These are phyloP conservation scores for Cicer bijugum DNA, from an alignment of 306 rosid genomes.

Conservation along the genomic window DNA sequence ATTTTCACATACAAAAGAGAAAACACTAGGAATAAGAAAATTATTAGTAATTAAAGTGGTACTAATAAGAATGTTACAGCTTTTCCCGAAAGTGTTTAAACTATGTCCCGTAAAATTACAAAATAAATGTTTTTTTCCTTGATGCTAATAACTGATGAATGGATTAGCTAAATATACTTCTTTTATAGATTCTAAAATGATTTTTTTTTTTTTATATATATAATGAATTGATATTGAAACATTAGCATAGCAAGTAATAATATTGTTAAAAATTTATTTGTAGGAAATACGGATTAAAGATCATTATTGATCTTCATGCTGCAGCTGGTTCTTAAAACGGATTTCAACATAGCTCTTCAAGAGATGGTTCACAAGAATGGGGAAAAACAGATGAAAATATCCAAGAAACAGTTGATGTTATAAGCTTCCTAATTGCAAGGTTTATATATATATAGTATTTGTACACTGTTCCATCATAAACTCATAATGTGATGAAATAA, in stretches of 20 bases:
- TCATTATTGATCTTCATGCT: slow-evolving; percentile 84
- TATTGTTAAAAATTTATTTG: background rate
- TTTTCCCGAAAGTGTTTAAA: too few species aligned
- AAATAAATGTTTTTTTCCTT: too few species aligned
- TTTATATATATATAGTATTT: slow-evolving; percentile 34
- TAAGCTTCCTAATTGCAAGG: slow-evolving; percentile 77
- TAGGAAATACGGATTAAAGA: slow-evolving; percentile 72
- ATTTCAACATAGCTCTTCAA: slow-evolving; percentile 61
- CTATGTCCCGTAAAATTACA: too few species aligned
- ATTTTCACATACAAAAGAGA: too few species aligned
- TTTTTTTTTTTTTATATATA: too few species aligned
- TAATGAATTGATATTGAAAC: background rate
- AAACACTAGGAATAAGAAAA: too few species aligned
- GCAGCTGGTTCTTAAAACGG: slow-evolving; percentile 84
- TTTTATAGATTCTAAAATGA: background rate
- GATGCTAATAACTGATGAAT: too few species aligned
- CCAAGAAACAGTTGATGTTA: slow-evolving; percentile 64
- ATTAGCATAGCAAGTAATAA: background rate
- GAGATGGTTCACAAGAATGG: slow-evolving; percentile 80
- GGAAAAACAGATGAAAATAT: slow-evolving; percentile 65
- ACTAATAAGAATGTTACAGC: too few species aligned
- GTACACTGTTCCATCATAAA: background rate
- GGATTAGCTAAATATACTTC: too few species aligned
- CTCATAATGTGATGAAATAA: too few species aligned
- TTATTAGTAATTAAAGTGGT: too few species aligned